Conservation (phyloP, 805 yeast species). For the Isabelozyma gotoi region DNA sequence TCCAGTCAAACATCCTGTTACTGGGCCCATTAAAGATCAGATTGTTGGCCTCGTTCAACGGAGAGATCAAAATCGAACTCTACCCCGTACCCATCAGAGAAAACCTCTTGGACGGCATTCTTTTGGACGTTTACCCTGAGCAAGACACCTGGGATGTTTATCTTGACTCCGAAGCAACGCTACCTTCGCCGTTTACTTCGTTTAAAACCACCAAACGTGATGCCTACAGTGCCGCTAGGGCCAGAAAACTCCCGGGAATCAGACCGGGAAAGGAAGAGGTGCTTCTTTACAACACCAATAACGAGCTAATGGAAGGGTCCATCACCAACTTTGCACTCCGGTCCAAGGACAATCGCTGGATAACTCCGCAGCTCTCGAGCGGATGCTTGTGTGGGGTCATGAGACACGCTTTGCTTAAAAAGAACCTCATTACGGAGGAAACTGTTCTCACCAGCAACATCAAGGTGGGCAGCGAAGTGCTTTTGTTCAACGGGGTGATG, state of each 20-base stretch:
- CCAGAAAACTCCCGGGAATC: constrained; percentile 39
- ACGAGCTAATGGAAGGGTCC: constrained; percentile 74
- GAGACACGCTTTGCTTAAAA: constrained; percentile 60
- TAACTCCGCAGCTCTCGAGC: constrained; percentile 73
- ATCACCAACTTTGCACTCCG: constrained; percentile 75
- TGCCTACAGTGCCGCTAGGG: constrained; percentile 63
- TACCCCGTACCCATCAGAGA: constrained; percentile 23
- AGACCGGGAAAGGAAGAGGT: constrained; percentile 64
- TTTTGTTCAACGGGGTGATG: constrained; percentile 78
- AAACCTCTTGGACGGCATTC: constrained; percentile 31
- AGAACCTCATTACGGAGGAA: constrained; percentile 54
- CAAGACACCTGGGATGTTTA: constrained; percentile 54
- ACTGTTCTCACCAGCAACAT: constrained; percentile 48
- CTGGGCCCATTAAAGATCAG: constrained; percentile 32
- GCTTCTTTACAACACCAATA: constrained; percentile 54
- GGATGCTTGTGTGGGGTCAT: constrained; percentile 89
- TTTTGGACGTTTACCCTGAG: constrained; percentile 6
- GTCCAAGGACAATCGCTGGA: constrained; percentile 54
- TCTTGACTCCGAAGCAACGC: constrained; percentile 52
- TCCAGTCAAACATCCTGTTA: constrained; percentile 17
- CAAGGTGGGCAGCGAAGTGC: constrained; percentile 61
- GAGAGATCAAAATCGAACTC: constrained; percentile 30
- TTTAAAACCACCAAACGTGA: constrained; percentile 80
- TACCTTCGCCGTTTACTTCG: constrained; percentile 75
- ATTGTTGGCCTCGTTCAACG: constrained; percentile 26